These are phyloP conservation scores for Fusarium sp. DNA, from an alignment of 2,329 filamentous ascomycete species.

Conservation along the genomic window DNA sequence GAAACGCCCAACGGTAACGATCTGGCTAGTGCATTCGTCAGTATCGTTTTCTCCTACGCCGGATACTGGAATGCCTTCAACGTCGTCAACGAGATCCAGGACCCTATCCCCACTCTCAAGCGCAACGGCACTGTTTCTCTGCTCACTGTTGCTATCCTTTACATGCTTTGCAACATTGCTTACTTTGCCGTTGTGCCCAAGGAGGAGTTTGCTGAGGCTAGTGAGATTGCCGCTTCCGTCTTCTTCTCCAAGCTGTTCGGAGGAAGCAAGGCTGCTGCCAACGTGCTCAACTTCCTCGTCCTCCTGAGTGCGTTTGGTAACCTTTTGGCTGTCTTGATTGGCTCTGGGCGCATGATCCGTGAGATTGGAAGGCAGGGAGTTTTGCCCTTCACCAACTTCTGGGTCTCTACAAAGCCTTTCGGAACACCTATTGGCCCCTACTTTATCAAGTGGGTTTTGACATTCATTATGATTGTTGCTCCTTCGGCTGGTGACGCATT, in stretches of 20 bases:
- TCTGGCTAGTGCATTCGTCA: conserved; percentile 59
- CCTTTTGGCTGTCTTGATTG: conserved; percentile 63
- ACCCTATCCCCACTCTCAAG: conserved; percentile 64
- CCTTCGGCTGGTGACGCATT: conserved; percentile 71
- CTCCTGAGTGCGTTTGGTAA: conserved; percentile 66
- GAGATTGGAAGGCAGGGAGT: conserved; percentile 69
- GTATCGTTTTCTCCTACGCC: conserved; percentile 65
- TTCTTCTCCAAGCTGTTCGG: conserved; percentile 69
- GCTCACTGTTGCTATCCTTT: conserved; percentile 60
- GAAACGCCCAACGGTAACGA: conserved; percentile 50
- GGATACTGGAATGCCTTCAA: conserved; percentile 69
- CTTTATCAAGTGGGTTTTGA: conserved; percentile 63
- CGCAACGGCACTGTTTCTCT: conserved; percentile 59
- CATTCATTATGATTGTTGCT: conserved; percentile 66
- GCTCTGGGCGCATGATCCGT: conserved; percentile 63
- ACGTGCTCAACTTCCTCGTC: conserved; percentile 61
- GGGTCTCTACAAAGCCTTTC: conserved; percentile 69
- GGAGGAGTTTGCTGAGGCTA: conserved; percentile 59
- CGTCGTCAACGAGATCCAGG: conserved; percentile 67
- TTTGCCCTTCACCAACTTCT: conserved; percentile 65
- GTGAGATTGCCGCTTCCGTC: conserved; percentile 62
- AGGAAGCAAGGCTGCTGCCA: conserved; percentile 59
- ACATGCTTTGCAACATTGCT: conserved; percentile 66
- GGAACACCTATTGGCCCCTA: conserved; percentile 69
- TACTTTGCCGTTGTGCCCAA: conserved; percentile 67